Conservation (phyloP, 2,329 filamentous ascomycete genomes). For the Penicillium frequentans region DNA sequence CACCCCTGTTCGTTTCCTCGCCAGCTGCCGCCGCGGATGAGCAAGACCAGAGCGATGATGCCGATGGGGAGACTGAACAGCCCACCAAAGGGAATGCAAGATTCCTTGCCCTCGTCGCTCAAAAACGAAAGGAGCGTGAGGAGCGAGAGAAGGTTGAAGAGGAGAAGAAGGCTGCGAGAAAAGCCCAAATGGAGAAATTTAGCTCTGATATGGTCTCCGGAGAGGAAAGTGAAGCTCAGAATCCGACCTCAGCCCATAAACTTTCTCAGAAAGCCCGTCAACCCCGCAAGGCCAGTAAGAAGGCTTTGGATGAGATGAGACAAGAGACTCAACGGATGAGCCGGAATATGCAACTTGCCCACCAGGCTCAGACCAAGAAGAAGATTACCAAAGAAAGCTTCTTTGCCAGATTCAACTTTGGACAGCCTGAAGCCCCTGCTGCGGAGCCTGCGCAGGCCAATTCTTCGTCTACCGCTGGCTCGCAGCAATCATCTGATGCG, state of each 20-base stretch:
- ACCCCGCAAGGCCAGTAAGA: constrained; percentile 83
- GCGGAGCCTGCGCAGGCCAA: constrained; percentile 28
- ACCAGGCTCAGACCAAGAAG: constrained; percentile 88
- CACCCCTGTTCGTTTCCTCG: constrained; percentile 48
- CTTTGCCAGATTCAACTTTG: constrained; percentile 80
- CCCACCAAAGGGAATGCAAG: constrained; percentile 52
- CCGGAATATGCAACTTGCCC: constrained; percentile 85
- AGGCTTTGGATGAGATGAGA: constrained; percentile 91
- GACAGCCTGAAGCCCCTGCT: constrained; percentile 41
- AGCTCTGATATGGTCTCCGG: constrained; percentile 46
- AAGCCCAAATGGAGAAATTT: constrained; percentile 32
- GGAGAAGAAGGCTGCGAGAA: constrained; percentile 40
- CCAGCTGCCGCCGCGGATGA: constrained; percentile 12
- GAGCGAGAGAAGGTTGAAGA: constrained; percentile 61
- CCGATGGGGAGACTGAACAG: constrained; percentile 25
- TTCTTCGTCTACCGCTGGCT: constrained; percentile 50
- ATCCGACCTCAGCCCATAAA: constrained; percentile 64
- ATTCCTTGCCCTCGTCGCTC: constrained; percentile 70
- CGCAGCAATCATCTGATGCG: constrained; percentile 46
- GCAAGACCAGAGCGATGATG: constrained; percentile 14
- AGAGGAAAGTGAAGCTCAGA: constrained; percentile 58
- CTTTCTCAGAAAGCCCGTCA: constrained; percentile 70
- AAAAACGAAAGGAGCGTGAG: constrained; percentile 70
- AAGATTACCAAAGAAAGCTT: constrained; percentile 82
- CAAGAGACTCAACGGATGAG: constrained; percentile 90